Evolutionary conservation across 208 protist species (phyloP), one percentile per base, ranked within the genome.

Genomic region (Vickermania spadyakhi): DNA sequence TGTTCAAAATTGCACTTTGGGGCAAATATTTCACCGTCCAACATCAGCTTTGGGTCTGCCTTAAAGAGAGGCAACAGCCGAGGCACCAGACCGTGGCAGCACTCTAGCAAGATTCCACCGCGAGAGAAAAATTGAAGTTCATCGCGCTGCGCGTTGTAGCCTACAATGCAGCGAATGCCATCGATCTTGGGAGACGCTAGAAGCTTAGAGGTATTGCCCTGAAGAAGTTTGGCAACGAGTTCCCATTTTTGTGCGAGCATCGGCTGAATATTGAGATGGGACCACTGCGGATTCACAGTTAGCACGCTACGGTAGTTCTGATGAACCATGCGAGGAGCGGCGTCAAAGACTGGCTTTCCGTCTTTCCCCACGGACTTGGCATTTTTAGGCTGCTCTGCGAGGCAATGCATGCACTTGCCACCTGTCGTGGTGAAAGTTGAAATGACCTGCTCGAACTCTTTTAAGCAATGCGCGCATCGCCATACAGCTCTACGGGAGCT

Each of bases 181-280:
- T 94, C 88, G 60, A 94, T 91, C 70, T 94, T 94, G 1, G 88
- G 88, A 7, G 88, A 94, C 28, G 81, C 84, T 23, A 94, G 69
- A 22, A 94, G 61, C 59, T 65, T 68, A 23, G 62, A 50, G 26
- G 58, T 52, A 45, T 51, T 42, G 45, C 52, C 64, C 0, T 23
- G 65, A 3, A 89, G 70, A 56, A 86, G 56, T n/a, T 75, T 67
- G 22, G 66, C 69, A 29, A 91, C 83, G 18, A 73, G 62, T 50
- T 92, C 83, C 85, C 88, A 94, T 27, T 74, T 76, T 53, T 91
- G 81, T 53, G 88, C 88, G 23, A 94, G 74, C 88, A 94, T 94
- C 1, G 88, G 88, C 66, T 90, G 81, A 49, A 94, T 79, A 66
- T 91, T 94, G 31, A 67, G 70, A 13, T 72, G 62, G 55, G 88